Percentiles rank a stretch among this genome's conserved stretches.
phyloP scores from a whole-genome alignment of 306 rosid species.

The Inga laurina region DNA sequence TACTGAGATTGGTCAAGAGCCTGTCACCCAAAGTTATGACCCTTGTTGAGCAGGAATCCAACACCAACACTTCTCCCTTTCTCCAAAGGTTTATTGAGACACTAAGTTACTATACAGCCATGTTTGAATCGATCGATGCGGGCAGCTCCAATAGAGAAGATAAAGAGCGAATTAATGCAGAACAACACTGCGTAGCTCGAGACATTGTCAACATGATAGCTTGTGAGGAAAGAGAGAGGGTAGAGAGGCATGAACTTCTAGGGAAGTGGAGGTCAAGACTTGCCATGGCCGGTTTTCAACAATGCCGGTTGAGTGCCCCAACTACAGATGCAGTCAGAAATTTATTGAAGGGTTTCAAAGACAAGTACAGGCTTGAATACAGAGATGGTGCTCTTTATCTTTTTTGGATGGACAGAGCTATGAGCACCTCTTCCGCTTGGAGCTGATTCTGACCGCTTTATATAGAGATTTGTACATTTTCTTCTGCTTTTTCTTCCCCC shows the following conservation, averaged over 20 bases:
- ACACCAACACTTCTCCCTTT: constrained; percentile 95
- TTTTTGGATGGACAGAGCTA: constrained; percentile 63
- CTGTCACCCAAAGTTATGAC: constrained; percentile 81
- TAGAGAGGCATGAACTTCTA: constrained; percentile 82
- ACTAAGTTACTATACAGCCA: constrained; percentile 66
- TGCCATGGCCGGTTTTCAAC: constrained; percentile 76
- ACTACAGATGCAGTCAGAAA: constrained; percentile 39
- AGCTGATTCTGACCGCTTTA: constrained; percentile 36
- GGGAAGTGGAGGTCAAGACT: constrained; percentile 88
- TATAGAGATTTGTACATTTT: constrained; percentile 24
- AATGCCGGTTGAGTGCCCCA: constrained; percentile 54
- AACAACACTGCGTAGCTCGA: constrained; percentile 87
- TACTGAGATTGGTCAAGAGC: constrained; percentile 75
- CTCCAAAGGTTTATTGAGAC: constrained; percentile 70
- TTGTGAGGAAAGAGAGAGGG: constrained; percentile 83
- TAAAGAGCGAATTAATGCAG: constrained; percentile 71
- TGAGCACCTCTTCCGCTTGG: constrained; percentile 87
- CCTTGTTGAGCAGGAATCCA: constrained; percentile 90
- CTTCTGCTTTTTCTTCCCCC: neutral
- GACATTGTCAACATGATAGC: constrained; percentile 96
- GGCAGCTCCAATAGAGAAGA: constrained; percentile 47
- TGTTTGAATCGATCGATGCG: constrained; percentile 85
- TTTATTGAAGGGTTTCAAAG: constrained; percentile 52
- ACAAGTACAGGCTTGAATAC: constrained; percentile 53
- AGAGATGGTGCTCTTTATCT: constrained; percentile 65